Base-by-base conservation (phyloP, 2,329 filamentous ascomycete species). In the Fusarium nelsonii region DNA sequence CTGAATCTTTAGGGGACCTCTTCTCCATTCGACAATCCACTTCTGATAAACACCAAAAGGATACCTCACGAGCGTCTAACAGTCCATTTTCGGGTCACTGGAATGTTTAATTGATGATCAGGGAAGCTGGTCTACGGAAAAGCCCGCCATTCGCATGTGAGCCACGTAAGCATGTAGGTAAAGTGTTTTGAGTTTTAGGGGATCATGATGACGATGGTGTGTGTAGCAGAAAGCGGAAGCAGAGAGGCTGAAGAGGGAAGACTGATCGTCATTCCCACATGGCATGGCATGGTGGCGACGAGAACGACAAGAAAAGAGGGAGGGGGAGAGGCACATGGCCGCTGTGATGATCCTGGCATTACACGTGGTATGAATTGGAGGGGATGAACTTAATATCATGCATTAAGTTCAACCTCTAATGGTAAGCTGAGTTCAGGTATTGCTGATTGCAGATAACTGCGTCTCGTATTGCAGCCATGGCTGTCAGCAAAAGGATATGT, bases 301-400 rank as follows among this genome's bases (percentile, higher is more conserved):
- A 50, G 16, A 50, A 39, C 23, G 23, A 30, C 26, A 30, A 39
- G 48, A 28, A 16, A 39, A 39, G 33, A 50, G 48, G 33, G n/a
- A 28, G 36, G 15, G 14, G 11, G 30, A 54, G 51, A 54, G 26
- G 48, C 58, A 61, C 58, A 62, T 62, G 53, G 54, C 54, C 45
- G 63, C 32, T 18, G 41, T 53, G 49, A 28, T 41, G 54, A 68
- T 68, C 63, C 55, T 18, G 28, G 36, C 37, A 54, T 40, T 50
- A 52, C 63, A 67, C 63, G 65, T 68, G 65, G 65, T 49, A 51
- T 62, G 37, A 28, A 65, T 50, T 58, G 43, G 58, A 63, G 58
- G 43, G 58, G 45, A 51, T 20, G 36, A 34, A 52, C 46, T 41
- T 52, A 23, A n/a, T 37, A 34, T 26, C 43, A 49, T 46, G 51